A percentile compares a stretch with the other conserved stretches of the same genome.
Conservation (phyloP, 2,329 filamentous ascomycete species). For the Aspergillus proliferans region DNA sequence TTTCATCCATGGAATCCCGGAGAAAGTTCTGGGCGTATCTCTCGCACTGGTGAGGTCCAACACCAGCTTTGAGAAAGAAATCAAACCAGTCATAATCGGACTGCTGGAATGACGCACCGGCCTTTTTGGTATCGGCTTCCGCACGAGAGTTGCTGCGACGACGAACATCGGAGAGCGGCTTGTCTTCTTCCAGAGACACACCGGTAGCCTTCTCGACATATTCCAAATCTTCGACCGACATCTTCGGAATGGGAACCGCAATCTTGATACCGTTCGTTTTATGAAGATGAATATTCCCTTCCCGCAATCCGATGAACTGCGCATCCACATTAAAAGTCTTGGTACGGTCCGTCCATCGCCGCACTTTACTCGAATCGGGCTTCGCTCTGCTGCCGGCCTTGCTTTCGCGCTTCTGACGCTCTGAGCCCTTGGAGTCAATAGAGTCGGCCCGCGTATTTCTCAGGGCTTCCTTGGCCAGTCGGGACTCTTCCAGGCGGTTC, state of each 20-base stretch:
- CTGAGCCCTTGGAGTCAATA: slow-evolving; percentile 55
- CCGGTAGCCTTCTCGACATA: slow-evolving; percentile 88
- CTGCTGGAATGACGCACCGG: slow-evolving; percentile 35
- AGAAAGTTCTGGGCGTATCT: slow-evolving; percentile 85
- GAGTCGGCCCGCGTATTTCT: slow-evolving; percentile 55
- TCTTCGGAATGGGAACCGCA: slow-evolving; percentile 88
- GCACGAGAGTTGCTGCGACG: slow-evolving; percentile 37
- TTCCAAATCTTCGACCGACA: slow-evolving; percentile 91
- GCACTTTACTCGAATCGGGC: slow-evolving; percentile 74
- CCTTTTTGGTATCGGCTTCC: slow-evolving; percentile 32
- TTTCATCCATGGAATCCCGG: slow-evolving; percentile 93
- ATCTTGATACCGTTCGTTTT: slow-evolving; percentile 98
- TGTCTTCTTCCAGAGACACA: slow-evolving; percentile 82
- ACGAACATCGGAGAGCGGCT: slow-evolving; percentile 78
- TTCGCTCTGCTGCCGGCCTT: slow-evolving; percentile 66
- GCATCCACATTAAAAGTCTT: slow-evolving; percentile 97
- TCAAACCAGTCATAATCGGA: slow-evolving; percentile 95
- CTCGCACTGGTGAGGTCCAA: slow-evolving; percentile 88
- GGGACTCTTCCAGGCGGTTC: slow-evolving; percentile 70
- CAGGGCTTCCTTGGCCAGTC: slow-evolving; percentile 72
- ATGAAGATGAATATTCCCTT: slow-evolving; percentile 95
- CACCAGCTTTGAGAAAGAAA: slow-evolving; percentile 90
- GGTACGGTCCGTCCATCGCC: slow-evolving; percentile 90
- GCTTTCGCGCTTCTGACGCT: slow-evolving; percentile 67
- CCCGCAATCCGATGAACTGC: slow-evolving; percentile 87